Conservation (phyloP, 352 stramenopile genomes). For the Thalassiosira hispida region DNA sequence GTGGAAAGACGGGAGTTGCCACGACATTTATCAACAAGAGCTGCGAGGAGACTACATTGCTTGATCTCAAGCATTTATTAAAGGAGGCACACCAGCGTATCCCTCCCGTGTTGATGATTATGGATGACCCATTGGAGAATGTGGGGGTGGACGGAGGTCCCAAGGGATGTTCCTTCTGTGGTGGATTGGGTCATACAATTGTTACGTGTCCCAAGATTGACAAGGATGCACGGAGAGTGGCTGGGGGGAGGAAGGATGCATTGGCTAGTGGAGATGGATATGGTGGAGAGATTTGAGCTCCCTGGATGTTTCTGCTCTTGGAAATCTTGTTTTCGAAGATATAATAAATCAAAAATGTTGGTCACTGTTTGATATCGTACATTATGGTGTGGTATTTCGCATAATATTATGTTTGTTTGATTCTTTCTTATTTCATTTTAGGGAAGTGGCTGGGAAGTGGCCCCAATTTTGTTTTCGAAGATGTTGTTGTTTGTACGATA, state of each 20-base stretch:
- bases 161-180: constrained; percentile 97
- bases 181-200: constrained; percentile 97
- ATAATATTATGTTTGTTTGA: too few species aligned
- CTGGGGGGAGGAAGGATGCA: constrained; percentile 92
- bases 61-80: constrained; percentile 98
- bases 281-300: constrained; percentile 91
- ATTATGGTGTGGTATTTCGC: too few species aligned
- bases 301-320: too few species aligned
- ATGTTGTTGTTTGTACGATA: too few species aligned
- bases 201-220: constrained; percentile 99
- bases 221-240: constrained; percentile 95
- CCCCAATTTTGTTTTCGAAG: too few species aligned
- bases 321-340: too few species aligned
- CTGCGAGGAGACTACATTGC: constrained; percentile 91
- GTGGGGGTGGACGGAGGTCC: constrained; percentile 87
- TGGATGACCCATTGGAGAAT: constrained; percentile 95
- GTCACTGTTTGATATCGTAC: too few species aligned
- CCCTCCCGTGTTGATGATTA: constrained; percentile 95
- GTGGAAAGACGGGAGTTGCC: constrained; percentile 96
- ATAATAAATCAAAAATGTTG: too few species aligned
- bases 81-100: constrained; percentile 98
- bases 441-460: too few species aligned
- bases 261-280: constrained; percentile 91
- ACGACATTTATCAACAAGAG: constrained; percentile 99
- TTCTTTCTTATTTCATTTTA: too few species aligned